phyloP scores from a whole-genome alignment of 768 basidiomycete genomes.

The Sporobolomyces phaffii region DNA sequence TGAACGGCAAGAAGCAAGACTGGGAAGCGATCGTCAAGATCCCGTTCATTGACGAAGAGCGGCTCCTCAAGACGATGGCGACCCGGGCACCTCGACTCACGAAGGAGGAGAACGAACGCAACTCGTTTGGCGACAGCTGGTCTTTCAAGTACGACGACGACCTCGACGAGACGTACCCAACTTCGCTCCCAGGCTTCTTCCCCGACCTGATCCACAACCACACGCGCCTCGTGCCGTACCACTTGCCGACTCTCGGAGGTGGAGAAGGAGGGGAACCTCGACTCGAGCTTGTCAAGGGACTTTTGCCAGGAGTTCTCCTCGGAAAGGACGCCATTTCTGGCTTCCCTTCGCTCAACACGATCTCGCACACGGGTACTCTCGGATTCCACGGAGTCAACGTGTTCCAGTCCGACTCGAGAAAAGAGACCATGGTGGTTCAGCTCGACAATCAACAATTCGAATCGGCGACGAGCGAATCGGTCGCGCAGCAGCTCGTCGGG shows the following conservation, averaged over 20 bases:
- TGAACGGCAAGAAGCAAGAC: conserved; percentile 96
- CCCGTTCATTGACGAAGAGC: conserved; percentile 82
- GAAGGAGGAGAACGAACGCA: conserved; percentile 66
- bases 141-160: conserved; percentile 65
- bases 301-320: conserved; percentile 79
- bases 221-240: conserved; percentile 72
- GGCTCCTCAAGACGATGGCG: conserved; percentile 75
- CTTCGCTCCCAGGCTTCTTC: conserved; percentile 91
- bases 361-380: conserved; percentile 68
- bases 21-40: conserved; percentile 99
- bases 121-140: conserved; percentile 71
- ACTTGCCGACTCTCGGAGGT: conserved; percentile 68
- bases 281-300: conserved; percentile 74
- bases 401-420: conserved; percentile 79
- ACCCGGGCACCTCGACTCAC: conserved; percentile 51
- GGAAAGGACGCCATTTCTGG: conserved; percentile 83
- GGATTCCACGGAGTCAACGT: conserved; percentile 88
- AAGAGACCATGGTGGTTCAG: conserved; percentile 87
- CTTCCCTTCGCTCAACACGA: conserved; percentile 88
- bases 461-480: conserved; percentile 62
- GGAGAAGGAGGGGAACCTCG: no score
- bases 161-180: conserved; percentile 64
- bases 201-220: conserved; percentile 74
- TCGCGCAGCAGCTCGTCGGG: conserved; percentile 70
- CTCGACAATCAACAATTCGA: conserved; percentile 63